Base-by-base conservation (phyloP, 345 rosid species). In the Gossypium anomalum region DNA sequence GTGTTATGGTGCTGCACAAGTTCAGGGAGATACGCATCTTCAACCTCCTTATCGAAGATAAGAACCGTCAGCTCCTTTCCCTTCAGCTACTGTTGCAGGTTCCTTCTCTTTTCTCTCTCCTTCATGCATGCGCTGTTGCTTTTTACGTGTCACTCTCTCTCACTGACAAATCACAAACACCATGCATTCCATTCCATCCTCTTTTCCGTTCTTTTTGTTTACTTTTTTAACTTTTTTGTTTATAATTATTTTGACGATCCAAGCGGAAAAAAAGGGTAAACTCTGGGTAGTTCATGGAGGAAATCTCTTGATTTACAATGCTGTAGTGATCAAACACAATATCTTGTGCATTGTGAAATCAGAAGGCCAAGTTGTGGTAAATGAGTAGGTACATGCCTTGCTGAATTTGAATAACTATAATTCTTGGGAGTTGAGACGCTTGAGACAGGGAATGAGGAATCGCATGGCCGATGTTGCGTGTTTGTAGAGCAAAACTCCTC, bases 51-150 rank as follows among this genome's bases (percentile, higher is more conserved):
- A 63, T 86, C 53, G 69, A 83, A 58, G 90, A 90, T 20, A 90
- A 85, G 80, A 87, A 81, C 62, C 75, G 67, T 0, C 78, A 85
- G 13, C 86, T 90, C 78, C 15, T 77, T 2, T 82, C 90, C 9
- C 85, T 89, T 60, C 86, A 86, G 2, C 75, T 83, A 71, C 86
- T 86, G 79, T 76, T 88, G 66, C 90, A 89, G 92, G 94, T 89
- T 57, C 16, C 34, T 66, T 44, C 71, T 57, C 75, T 44, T 56
- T 56, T 23, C 78, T 71, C 75, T 57, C 60, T 65, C 3, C 45
- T 59, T 9, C 63, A 8, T 12, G 16, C 76, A 53, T 72, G 66
- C 60, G 4, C 2, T 71, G 29, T 56, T 9, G 9, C 71, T 52
- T 78, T 71, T 29, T 20, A 70, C 80, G 73, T 65, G 78, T 79